Evolutionary conservation across 2,329 filamentous ascomycete genomes (phyloP).

Genomic region (Exophiala sideris): DNA sequence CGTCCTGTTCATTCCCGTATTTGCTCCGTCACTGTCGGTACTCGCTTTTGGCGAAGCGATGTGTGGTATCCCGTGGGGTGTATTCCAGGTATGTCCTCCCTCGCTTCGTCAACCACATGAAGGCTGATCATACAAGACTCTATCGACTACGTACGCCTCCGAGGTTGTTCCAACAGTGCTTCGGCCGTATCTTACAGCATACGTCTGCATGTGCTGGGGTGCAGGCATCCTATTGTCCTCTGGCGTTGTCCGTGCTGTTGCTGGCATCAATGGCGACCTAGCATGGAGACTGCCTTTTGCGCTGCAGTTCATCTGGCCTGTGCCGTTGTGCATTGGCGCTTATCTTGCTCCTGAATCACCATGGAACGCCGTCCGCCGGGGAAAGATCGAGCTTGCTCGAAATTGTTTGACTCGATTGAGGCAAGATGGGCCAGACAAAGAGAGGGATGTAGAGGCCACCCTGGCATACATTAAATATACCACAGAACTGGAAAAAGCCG

Average conservation of each 20-base stretch:
- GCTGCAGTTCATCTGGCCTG: conserved; percentile 29
- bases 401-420: conserved; percentile 32
- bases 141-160: conserved; percentile 61
- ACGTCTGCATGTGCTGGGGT: conserved; percentile 61
- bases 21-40: conserved; percentile 45
- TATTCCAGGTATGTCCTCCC: conserved; percentile 14
- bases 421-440: conserved; percentile 26
- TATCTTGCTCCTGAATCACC: conserved; percentile 34
- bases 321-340: conserved; percentile 29
- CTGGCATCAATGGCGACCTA: conserved; percentile 13
- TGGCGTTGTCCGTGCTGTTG: conserved; percentile 24
- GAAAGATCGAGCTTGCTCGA: conserved; percentile 34
- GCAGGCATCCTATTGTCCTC: conserved; percentile 56
- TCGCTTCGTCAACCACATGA: neutral
- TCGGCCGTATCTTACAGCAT: conserved; percentile 57
- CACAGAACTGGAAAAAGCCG: conserved; percentile 30
- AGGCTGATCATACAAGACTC: conserved; percentile 21
- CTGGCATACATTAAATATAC: conserved; percentile 40
- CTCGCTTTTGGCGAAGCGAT: conserved; percentile 49
- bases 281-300: conserved; percentile 32
- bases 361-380: conserved; percentile 36
- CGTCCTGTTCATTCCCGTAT: conserved; percentile 50
- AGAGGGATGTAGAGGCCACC: conserved; percentile 29
- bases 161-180: conserved; percentile 61
- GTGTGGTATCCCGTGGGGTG: conserved; percentile 38